Base-by-base conservation (phyloP, 1,284 basidiomycete genomes). In the Apiotrichum laibachii region DNA sequence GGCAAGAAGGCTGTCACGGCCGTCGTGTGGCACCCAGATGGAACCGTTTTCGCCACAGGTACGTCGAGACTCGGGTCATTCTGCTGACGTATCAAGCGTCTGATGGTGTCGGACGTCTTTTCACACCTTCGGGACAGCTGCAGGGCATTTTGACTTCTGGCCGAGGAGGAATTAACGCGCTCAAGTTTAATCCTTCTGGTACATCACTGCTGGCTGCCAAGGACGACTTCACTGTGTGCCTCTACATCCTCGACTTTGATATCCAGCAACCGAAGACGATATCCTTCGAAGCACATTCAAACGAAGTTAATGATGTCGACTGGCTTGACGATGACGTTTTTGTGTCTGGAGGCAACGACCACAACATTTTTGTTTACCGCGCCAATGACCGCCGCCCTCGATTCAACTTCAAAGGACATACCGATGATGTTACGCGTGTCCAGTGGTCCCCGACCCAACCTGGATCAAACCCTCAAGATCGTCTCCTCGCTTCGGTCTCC, bases 311-410 rank as follows among this genome's bases (percentile, higher is more conserved):
- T 60, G 75, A 77, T 33, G 69, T 77, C 4, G 75, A 77, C 37
- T 77, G 75, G 75, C 64, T 75, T 2, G 75, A 77, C 53, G 72
- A 77, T 54, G 63, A 72, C 15, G 68, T 76, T 34, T 77, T 77
- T 45, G 73, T 73, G 1, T 72, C 71, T 1, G 71, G 68, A 5
- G 72, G 69, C 11, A 75, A 76, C 57, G 75, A 77, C 50, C 70
- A 72, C 50, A 69, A 64, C 1, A 70, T 75, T 43, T 70, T 70
- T 57, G 67, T 77, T 5, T 72, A 68, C 55, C 67, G 72, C 12
- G 59, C 67, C 6, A 71, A 68, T 42, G 71, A 75, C 31, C 65
- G 64, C 16, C 58, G 67, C 10, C 69, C 73, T 3, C 58, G 67
- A 5, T 76, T 66, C 63, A 74, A 70, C 0, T 66, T 77, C 49